Conservation (phyloP, 2,329 filamentous ascomycete genomes). For the Colletotrichum sp. region DNA sequence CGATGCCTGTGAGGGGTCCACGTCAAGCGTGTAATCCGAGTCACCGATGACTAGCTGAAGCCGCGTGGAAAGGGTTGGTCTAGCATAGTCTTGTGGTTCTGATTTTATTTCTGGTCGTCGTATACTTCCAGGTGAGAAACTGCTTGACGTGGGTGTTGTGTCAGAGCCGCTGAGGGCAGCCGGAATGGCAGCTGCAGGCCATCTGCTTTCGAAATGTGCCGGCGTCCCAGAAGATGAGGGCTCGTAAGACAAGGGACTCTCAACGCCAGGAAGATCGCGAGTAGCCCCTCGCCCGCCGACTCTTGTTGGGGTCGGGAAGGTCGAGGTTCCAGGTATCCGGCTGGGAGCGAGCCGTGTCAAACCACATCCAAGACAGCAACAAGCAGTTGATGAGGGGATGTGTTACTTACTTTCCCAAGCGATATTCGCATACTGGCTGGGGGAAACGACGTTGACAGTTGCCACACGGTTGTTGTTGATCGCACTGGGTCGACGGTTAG, state of each 20-base stretch:
- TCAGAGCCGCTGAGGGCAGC: neutral
- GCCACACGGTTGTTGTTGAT: conserved; percentile 57
- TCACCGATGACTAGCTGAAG: neutral
- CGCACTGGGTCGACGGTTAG: conserved; percentile 45
- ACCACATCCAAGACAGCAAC: neutral
- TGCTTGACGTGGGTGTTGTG: neutral
- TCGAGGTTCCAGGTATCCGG: conserved; percentile 12
- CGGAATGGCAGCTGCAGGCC: neutral
- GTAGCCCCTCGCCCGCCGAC: neutral
- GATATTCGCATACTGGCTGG: conserved; percentile 55
- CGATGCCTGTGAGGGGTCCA: conserved; percentile 31
- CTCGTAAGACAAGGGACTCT: conserved; percentile 21
- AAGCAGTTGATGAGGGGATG: neutral
- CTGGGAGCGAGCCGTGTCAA: neutral
- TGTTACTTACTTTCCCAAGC: conserved; percentile 26
- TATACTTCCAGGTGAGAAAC: neutral
- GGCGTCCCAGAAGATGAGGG: neutral
- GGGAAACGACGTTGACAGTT: conserved; percentile 59
- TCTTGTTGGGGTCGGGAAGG: conserved; percentile 3
- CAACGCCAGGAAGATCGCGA: conserved; percentile 16
- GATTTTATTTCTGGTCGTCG: neutral
- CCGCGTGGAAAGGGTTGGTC: neutral
- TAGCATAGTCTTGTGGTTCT: neutral
- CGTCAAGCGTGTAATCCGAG: conserved; percentile 25
- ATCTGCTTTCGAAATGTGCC: neutral